Evolutionary conservation across 345 rosid species (phyloP).

Genomic region (Psidium guajava): DNA sequence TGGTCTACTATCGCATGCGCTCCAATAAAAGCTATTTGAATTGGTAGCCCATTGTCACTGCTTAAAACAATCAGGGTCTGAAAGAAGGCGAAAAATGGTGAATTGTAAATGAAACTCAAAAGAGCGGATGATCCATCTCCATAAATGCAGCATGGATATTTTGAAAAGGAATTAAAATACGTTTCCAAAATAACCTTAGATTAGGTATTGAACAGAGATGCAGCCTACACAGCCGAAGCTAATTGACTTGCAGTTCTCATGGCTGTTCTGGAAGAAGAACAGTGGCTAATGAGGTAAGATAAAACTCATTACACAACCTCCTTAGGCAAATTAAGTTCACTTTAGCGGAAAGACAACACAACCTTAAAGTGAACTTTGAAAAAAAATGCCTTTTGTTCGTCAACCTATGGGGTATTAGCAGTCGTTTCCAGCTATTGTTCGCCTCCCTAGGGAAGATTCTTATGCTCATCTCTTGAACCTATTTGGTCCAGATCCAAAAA

Average conservation of each 20-base stretch:
- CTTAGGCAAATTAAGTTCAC: not conserved
- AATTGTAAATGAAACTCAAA: not conserved
- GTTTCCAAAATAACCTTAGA: not conserved
- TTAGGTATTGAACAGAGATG: not conserved
- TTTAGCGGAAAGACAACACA: not conserved
- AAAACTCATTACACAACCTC: not conserved
- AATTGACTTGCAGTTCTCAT: not conserved
- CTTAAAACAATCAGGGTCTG: not conserved
- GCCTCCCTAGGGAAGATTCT: no score
- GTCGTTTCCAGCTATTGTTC: no score
- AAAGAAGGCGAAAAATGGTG: not conserved
- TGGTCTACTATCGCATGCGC: not conserved
- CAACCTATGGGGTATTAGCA: no score
- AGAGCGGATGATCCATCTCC: not conserved
- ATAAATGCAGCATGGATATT: not conserved
- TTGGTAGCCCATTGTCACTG: not conserved
- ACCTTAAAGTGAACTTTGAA: not conserved
- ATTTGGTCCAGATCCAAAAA: no score
- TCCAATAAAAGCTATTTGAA: not conserved
- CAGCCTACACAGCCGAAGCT: not conserved
- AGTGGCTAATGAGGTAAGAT: not conserved
- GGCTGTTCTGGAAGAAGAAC: not conserved
- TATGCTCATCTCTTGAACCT: no score
- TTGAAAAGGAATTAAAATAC: not conserved
- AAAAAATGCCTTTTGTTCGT: not conserved